Evolutionary conservation across 768 basidiomycete species (phyloP).

Genomic region (Podaxis sp.): DNA sequence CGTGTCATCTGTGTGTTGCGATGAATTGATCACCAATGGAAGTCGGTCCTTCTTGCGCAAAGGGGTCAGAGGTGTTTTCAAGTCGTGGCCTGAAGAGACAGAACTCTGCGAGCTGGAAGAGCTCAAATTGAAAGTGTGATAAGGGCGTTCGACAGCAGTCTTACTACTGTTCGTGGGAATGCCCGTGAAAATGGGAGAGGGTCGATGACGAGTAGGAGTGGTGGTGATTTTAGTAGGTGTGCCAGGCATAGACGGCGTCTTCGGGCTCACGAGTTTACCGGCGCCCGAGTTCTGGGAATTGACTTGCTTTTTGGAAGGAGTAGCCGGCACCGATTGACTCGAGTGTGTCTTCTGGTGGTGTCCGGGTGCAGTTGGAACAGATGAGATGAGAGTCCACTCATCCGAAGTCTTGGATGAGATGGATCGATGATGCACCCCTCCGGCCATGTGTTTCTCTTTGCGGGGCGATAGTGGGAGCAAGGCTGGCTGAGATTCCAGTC

Average conservation of each 20-base stretch:
- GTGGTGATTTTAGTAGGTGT: not conserved
- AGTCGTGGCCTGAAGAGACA: not conserved
- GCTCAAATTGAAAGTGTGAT: slow-evolving; percentile 1
- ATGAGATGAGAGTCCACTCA: slow-evolving; percentile 5
- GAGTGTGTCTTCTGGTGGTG: not conserved
- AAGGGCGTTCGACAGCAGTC: not conserved
- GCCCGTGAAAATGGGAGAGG: slow-evolving; percentile 6
- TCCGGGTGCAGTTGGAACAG: not conserved
- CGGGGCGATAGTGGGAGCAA: not conserved
- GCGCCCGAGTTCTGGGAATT: not conserved
- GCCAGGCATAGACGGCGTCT: not conserved
- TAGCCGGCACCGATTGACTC: not conserved
- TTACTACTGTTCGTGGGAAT: not conserved
- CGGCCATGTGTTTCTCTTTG: slow-evolving; percentile 5
- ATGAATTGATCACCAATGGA: not conserved
- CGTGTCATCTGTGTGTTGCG: not conserved
- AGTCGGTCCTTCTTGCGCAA: not conserved
- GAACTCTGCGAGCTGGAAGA: slow-evolving; percentile 6
- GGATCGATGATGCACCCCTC: not conserved
- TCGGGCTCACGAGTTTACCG: slow-evolving; percentile 6
- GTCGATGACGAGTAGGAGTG: not conserved
- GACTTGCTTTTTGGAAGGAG: slow-evolving; percentile 4
- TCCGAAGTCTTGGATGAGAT: slow-evolving; percentile 4
- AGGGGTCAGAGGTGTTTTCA: slow-evolving; percentile 2
- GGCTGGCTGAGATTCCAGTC: not conserved